Evolutionary conservation across 2,329 filamentous ascomycete genomes (phyloP).

Genomic region (Trichoderma asperellum): DNA sequence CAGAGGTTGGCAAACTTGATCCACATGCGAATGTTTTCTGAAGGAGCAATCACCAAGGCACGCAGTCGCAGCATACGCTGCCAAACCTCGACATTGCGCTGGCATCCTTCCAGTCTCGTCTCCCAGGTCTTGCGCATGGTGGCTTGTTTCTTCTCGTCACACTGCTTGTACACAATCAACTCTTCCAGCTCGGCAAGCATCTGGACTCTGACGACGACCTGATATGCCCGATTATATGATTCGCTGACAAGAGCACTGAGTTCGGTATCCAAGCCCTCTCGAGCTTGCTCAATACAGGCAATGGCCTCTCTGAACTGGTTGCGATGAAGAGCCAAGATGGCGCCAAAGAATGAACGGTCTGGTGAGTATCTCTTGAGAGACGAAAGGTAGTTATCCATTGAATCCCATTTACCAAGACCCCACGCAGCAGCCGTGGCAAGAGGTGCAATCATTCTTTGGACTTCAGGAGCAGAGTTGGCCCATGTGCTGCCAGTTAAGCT

Average conservation of each 20-base stretch:
- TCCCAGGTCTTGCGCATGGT: constrained; percentile 96
- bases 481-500: constrained; percentile 89
- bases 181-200: constrained; percentile 99
- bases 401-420: constrained; percentile 95
- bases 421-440: constrained; percentile 94
- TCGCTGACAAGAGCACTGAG: constrained; percentile 95
- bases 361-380: constrained; percentile 94
- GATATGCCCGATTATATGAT: constrained; percentile 96
- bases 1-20: constrained; percentile 99
- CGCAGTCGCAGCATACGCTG: constrained; percentile 96
- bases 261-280: constrained; percentile 93
- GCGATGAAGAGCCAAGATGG: constrained; percentile 90
- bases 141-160: constrained; percentile 83
- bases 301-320: constrained; percentile 93
- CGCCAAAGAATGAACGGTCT: constrained; percentile 96
- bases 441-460: constrained; percentile 88
- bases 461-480: constrained; percentile 84
- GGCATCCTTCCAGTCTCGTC: constrained; percentile 88
- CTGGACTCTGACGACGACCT: constrained; percentile 96
- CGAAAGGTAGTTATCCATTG: constrained; percentile 95
- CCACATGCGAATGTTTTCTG: constrained; percentile 98
- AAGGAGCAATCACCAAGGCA: constrained; percentile 86
- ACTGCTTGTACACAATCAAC: constrained; percentile 97
- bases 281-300: constrained; percentile 85
- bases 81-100: constrained; percentile 98